Base-by-base conservation (phyloP, 768 basidiomycete species). In the Suillus spraguei region DNA sequence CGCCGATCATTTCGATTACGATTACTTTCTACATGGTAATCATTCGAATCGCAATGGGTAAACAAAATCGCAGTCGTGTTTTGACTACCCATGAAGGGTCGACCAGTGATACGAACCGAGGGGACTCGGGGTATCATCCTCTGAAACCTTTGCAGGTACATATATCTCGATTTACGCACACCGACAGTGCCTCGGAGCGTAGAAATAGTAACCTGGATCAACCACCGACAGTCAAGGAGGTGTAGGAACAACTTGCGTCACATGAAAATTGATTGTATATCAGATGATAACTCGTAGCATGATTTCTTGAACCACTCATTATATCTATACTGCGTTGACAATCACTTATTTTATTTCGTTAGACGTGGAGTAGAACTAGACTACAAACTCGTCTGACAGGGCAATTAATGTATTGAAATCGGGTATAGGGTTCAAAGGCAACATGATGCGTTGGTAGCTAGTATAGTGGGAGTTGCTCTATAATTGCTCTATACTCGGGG, bases 11-110 rank as follows among this genome's bases (percentile, higher is more conserved):
- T 17, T 63, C 63, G 0, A 63, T 63, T 32, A 17, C 63, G 0
- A 63, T 63, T 32, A 17, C 47, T 4, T 63, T 63, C 38, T 63
- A 63, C 28, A 63, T 63, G 63, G 59, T 63, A 11, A 35, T 63
- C 20, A 63, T 63, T 14, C 63, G 63, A 6, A 46, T 63, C 5
- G 63, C 36, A 14, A 60, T 53, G n/a, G 44, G 64, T 11, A 53
- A 47, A 28, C 28, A 28, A 35, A 32, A 35, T 52, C 32, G 20
- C 52, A 33, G 10, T 53, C 52, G 33, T 1, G 2, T 33, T n/a
- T 33, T 7, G 20, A 53, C 32, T 33, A 32, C 20, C 52, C 20
- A 10, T n/a, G 32, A 10, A 20, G 17, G 17, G 52, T 33, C 5
- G 17, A 8, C 14, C 13, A 52, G 32, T 20, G 50, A 52, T 17